Conservation (phyloP, 176 grass and related monocot genomes). For the Tuctoria greenei region DNA sequence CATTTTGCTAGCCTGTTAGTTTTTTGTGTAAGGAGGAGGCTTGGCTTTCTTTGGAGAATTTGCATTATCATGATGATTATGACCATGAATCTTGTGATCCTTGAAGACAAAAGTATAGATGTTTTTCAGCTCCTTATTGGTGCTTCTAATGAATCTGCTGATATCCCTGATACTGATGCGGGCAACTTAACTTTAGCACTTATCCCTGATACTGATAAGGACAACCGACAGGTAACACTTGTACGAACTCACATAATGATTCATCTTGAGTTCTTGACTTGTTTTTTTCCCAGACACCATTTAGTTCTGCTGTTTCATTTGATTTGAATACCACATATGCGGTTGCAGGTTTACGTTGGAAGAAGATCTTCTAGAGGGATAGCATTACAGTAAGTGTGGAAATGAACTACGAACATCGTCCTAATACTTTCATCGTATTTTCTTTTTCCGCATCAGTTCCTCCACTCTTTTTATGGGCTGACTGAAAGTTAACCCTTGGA, state of each 20-base stretch:
- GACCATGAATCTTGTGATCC: constrained; percentile 53
- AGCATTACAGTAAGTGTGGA: constrained; percentile 24
- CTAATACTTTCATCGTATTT: neutral
- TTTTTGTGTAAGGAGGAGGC: constrained; percentile 44
- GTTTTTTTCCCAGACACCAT: neutral
- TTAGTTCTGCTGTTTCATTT: constrained; percentile 18
- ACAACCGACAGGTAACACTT: constrained; percentile 15
- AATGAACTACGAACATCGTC: neutral
- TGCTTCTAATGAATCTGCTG: constrained; percentile 23
- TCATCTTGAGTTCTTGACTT: neutral
- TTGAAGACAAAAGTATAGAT: constrained; percentile 31
- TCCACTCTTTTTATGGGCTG: neutral
- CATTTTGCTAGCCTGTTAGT: constrained; percentile 56
- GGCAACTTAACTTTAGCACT: neutral
- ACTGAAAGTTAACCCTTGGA: neutral
- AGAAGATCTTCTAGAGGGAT: constrained; percentile 35
- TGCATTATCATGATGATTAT: constrained; percentile 69
- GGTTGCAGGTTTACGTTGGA: constrained; percentile 6
- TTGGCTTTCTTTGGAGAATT: constrained; percentile 55
- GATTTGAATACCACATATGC: neutral
- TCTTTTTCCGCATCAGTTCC: neutral
- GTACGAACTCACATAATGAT: neutral
- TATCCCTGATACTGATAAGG: neutral
- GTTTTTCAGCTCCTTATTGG: constrained; percentile 21
- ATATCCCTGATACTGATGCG: neutral